Percentiles rank a stretch among this genome's conserved stretches.
phyloP scores from a whole-genome alignment of 2,329 filamentous ascomycete species.

The Drechslerella dactyloides region DNA sequence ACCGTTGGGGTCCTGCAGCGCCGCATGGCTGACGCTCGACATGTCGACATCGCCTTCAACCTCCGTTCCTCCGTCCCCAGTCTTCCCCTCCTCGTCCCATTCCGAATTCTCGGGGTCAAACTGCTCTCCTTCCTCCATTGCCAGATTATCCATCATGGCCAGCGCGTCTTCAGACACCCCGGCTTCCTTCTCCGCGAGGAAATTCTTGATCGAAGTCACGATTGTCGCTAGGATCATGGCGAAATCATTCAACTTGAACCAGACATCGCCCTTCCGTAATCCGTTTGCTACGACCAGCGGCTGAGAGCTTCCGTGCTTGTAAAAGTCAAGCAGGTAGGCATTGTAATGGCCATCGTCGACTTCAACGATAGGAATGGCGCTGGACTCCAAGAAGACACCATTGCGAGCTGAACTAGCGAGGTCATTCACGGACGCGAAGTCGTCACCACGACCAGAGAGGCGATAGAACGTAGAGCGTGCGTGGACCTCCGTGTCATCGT shows the following conservation, averaged over 20 bases:
- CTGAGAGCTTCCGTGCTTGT: conserved; percentile 71
- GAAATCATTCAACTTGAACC: conserved; percentile 73
- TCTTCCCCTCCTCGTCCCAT: neutral
- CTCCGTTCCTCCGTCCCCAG: neutral
- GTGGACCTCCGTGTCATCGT: conserved; percentile 51
- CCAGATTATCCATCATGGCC: conserved; percentile 15
- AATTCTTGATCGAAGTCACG: conserved; percentile 59
- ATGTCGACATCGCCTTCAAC: conserved; percentile 24
- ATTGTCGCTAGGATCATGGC: conserved; percentile 71
- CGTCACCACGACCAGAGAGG: conserved; percentile 71
- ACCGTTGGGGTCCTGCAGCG: conserved; percentile 36
- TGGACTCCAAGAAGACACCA: conserved; percentile 76
- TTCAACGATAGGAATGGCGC: conserved; percentile 72
- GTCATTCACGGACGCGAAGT: conserved; percentile 70
- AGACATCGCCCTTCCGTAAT: conserved; percentile 71
- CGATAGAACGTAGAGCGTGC: conserved; percentile 72
- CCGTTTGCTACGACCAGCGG: conserved; percentile 70
- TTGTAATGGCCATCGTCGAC: conserved; percentile 66
- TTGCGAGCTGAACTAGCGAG: conserved; percentile 70
- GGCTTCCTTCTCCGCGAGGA: conserved; percentile 37
- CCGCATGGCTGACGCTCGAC: conserved; percentile 30
- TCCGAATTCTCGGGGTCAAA: conserved; percentile 13
- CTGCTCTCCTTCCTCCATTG: conserved; percentile 31
- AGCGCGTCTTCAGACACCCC: conserved; percentile 25
- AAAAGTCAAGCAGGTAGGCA: conserved; percentile 77